Evolutionary conservation across 108 stramenopile genomes (phyloP).

Genomic region (Chaetoceros muelleri): DNA sequence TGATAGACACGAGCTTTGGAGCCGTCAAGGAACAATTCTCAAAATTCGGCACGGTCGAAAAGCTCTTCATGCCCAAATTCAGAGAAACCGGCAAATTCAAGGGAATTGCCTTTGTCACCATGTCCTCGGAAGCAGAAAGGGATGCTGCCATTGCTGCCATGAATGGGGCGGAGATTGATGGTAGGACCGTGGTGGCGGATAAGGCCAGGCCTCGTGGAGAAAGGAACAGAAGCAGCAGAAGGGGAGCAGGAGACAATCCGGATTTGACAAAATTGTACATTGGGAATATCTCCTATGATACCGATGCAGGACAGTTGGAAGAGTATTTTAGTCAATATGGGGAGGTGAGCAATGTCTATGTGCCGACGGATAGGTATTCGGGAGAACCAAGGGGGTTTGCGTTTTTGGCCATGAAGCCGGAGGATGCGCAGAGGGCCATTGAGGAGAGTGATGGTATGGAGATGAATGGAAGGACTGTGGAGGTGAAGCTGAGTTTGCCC

Average conservation of each 20-base stretch:
- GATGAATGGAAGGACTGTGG: constrained; percentile 43
- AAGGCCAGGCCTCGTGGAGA: constrained; percentile 50
- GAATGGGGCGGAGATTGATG: constrained; percentile 36
- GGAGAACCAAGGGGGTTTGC: constrained; percentile 60
- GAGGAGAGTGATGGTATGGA: constrained; percentile 35
- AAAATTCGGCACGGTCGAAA: background rate
- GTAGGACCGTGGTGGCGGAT: constrained; percentile 54
- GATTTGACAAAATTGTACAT: constrained; percentile 49
- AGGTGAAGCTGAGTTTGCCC: constrained; percentile 49
- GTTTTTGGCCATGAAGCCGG: constrained; percentile 61
- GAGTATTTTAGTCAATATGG: constrained; percentile 48
- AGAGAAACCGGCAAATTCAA: background rate
- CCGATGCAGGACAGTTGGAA: constrained; percentile 34
- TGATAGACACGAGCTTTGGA: background rate
- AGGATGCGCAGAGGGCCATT: constrained; percentile 30
- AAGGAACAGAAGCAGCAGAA: constrained; percentile 21
- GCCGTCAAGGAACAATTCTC: background rate
- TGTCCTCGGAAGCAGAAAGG: constrained; percentile 50
- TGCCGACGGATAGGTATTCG: constrained; percentile 33
- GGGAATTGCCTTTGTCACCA: constrained; percentile 86
- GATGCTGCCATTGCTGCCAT: constrained; percentile 43
- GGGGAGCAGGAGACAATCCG: constrained; percentile 7
- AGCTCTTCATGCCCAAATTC: background rate
- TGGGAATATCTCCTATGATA: constrained; percentile 67
- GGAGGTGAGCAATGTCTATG: constrained; percentile 23